Evolutionary conservation across 495 filamentous ascomycete species (phyloP), one percentile per base, ranked within the genome.

Genomic region (Hypoxylon intermedium): DNA sequence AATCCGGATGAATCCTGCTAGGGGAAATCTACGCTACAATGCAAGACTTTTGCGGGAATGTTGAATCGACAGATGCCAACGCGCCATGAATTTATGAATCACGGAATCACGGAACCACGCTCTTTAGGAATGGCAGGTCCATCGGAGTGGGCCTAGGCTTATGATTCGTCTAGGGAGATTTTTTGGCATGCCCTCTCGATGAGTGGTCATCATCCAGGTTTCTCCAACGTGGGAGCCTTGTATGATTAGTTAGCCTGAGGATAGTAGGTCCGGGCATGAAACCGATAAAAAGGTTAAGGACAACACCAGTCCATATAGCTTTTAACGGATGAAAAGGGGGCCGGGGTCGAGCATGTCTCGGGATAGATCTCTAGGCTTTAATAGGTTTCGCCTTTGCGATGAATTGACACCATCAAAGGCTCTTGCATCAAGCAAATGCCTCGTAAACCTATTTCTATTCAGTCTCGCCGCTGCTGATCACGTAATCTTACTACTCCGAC

Each of bases 291-390:
- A 40, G 45, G 52, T 3, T 33, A 18, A 24, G 21, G 13, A 43
- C 26, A 30, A 55, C 9, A 24, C 6, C 30, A 15, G 37, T 61
- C 26, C 26, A 38, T 28, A 16, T n/a, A 13, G 26, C 24, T 53
- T 26, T 26, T 16, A 21, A 13, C 34, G 20, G 13, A 34, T 15
- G 13, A 40, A 56, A 54, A 51, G 21, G 43, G n/a, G n/a, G n/a
- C n/a, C n/a, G n/a, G n/a, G 34, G 21, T 20, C 26, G n/a, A 45
- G 15, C 23, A 26, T 24, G 41, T 7, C 15, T 6, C 40, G 33
- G 21, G 45, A 56, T 62, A 56, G 44, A 62, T 62, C 52, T 56
- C 46, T 12, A 40, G 28, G 20, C 34, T 24, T 48, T 43, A 40
- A 60, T 43, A 24, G 34, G 36, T 48, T 45, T 24, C 9, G 38